phyloP scores from a whole-genome alignment of 345 rosid genomes.

The Bruguiera gymnorhiza region DNA sequence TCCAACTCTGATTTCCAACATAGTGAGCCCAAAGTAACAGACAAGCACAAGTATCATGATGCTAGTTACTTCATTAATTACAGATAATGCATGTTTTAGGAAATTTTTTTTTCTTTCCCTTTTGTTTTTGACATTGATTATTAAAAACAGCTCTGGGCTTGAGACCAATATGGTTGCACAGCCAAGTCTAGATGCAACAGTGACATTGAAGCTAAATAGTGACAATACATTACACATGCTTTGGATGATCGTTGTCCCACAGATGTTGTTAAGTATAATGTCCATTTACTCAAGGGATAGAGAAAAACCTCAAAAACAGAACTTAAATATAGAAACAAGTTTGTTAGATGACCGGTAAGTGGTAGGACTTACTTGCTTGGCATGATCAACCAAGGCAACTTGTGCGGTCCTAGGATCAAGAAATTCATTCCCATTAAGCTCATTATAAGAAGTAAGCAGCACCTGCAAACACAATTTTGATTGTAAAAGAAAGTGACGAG shows the following conservation, averaged over 20 bases:
- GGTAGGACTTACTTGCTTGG: constrained; percentile 66
- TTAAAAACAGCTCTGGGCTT: too few relatives aligned
- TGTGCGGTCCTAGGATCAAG: constrained; percentile 93
- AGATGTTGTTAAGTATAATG: too few relatives aligned
- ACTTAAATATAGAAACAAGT: neutral
- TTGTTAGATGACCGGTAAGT: neutral
- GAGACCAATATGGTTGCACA: too few relatives aligned
- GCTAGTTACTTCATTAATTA: neutral
- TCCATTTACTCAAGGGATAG: too few relatives aligned
- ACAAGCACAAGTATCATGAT: neutral
- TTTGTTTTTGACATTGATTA: too few relatives aligned
- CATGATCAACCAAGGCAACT: constrained; percentile 83
- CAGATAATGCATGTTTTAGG: too few relatives aligned
- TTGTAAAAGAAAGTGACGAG: neutral
- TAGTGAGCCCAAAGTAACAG: neutral
- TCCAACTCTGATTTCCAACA: neutral
- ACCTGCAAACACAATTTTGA: constrained; percentile 41
- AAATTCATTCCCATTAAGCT: constrained; percentile 57
- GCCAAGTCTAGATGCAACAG: too few relatives aligned
- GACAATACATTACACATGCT: too few relatives aligned
- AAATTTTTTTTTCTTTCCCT: too few relatives aligned
- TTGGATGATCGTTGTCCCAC: too few relatives aligned
- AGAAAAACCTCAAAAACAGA: too few relatives aligned
- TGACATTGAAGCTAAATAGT: too few relatives aligned
- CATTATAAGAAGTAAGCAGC: constrained; percentile 62